phyloP scores from a whole-genome alignment of 257 asterid genomes.

The Fraxinus quadrangulata region DNA sequence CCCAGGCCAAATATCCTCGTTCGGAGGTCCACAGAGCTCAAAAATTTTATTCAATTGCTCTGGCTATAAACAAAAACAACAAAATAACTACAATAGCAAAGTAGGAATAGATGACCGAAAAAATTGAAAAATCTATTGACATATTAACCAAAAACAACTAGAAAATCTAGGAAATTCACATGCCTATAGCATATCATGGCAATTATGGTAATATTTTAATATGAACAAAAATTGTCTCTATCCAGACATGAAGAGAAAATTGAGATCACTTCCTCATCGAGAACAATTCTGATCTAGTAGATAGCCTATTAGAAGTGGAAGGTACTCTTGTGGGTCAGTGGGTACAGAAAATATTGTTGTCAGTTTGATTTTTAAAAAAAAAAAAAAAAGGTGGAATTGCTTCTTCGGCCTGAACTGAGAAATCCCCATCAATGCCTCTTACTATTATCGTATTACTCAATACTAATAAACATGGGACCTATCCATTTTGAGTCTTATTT shows the following conservation, averaged over 20 bases:
- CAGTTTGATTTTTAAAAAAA: not conserved
- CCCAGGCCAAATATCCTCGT: slow-evolving; percentile 84
- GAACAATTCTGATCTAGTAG: not conserved
- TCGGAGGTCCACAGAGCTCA: slow-evolving; percentile 81
- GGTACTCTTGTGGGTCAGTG: not conserved
- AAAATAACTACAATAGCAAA: slow-evolving; percentile 8
- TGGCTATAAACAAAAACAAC: slow-evolving; percentile 47
- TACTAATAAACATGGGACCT: not conserved
- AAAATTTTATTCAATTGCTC: slow-evolving; percentile 80
- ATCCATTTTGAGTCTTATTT: not conserved
- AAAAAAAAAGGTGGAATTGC: not conserved
- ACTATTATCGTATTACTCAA: not conserved
- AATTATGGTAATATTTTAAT: not conserved
- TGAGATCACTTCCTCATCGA: not conserved
- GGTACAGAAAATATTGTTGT: not conserved
- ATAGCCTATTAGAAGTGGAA: not conserved
- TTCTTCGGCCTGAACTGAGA: not conserved
- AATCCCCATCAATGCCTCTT: not conserved
- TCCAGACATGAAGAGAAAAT: not conserved
- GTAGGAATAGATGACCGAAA: slow-evolving; percentile 6
- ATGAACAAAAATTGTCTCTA: not conserved
- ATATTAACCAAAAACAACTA: slow-evolving; percentile 3
- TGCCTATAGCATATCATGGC: not conserved
- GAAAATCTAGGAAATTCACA: not conserved
- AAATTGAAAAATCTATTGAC: not conserved